A percentile compares a stretch with the other conserved stretches of the same genome.
These are phyloP conservation scores for Pichia kudriavzevii DNA, from an alignment of 1,139 yeast genomes.

Conservation along the genomic window DNA sequence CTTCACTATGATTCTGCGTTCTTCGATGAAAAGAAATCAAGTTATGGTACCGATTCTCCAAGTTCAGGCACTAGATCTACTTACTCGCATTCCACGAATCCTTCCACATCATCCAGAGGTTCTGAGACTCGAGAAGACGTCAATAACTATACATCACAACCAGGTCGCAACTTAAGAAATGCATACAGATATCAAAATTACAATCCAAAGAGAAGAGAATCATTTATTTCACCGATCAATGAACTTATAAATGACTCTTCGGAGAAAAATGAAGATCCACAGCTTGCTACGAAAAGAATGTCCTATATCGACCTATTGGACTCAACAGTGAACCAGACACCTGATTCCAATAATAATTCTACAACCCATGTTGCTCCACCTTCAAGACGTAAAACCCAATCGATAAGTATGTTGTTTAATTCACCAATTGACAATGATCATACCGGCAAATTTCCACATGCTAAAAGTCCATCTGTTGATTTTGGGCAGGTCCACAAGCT, in stretches of 20 bases:
- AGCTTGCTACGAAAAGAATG: not conserved
- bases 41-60: slow-evolving; percentile 3
- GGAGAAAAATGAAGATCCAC: not conserved
- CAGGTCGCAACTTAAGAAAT: slow-evolving; percentile 20
- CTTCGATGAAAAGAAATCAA: slow-evolving; percentile 18
- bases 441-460: not conserved
- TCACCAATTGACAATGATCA: not conserved
- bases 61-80: slow-evolving; percentile 1
- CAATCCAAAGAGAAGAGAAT: slow-evolving; percentile 17
- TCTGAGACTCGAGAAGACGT: slow-evolving; percentile 1
- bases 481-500: slow-evolving; percentile 8
- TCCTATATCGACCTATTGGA: slow-evolving; percentile 2
- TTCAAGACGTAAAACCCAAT: not conserved
- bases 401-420: slow-evolving; percentile 5
- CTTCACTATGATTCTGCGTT: slow-evolving; percentile 29
- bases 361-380: too few species aligned
- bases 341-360: too few species aligned
- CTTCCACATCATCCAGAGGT: slow-evolving; percentile 3
- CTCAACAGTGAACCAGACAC: too few species aligned
- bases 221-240: slow-evolving; percentile 31
- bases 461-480: slow-evolving; percentile 9
- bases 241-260: slow-evolving; percentile 21
- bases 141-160: slow-evolving; percentile 16
- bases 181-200: slow-evolving; percentile 14
- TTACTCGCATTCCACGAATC: slow-evolving; percentile 7